phyloP scores from a whole-genome alignment of 768 basidiomycete genomes.

The Tulasnella calospora region DNA sequence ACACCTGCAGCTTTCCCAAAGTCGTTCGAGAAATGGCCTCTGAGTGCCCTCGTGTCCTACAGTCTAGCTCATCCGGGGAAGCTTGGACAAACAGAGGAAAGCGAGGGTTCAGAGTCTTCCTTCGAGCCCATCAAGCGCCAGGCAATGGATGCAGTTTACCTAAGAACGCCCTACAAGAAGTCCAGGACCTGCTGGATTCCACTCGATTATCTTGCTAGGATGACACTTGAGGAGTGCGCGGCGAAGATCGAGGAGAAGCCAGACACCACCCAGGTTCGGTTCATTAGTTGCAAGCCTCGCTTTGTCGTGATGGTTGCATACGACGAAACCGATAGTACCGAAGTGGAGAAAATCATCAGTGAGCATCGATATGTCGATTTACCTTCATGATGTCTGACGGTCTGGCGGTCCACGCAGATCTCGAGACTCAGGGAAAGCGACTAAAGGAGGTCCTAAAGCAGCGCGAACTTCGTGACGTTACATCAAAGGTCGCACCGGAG shows the following conservation, averaged over 20 bases:
- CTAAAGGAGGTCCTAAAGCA: not conserved
- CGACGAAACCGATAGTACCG: not conserved
- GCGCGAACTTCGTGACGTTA: not conserved
- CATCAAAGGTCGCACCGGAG: not conserved
- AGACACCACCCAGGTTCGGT: not conserved
- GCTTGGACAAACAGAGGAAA: no score
- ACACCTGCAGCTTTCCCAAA: not conserved
- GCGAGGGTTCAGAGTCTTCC: not conserved
- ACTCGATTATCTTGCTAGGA: not conserved
- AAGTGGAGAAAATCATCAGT: not conserved
- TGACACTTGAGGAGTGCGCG: not conserved
- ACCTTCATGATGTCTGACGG: not conserved
- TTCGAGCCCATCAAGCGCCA: not conserved
- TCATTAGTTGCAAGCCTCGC: not conserved
- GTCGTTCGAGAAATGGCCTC: not conserved
- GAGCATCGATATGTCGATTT: not conserved
- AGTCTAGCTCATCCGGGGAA: not conserved
- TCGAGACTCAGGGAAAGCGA: not conserved
- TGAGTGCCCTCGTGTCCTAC: not conserved
- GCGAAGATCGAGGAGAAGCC: not conserved
- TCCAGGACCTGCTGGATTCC: not conserved
- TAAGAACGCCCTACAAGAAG: not conserved
- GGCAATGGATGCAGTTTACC: not conserved
- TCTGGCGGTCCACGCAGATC: not conserved
- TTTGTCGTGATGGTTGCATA: not conserved